Percentiles rank a stretch among this genome's conserved stretches.
Conservation (phyloP, 164 flowering plant species). For the Tetrastigma voinierianum region DNA sequence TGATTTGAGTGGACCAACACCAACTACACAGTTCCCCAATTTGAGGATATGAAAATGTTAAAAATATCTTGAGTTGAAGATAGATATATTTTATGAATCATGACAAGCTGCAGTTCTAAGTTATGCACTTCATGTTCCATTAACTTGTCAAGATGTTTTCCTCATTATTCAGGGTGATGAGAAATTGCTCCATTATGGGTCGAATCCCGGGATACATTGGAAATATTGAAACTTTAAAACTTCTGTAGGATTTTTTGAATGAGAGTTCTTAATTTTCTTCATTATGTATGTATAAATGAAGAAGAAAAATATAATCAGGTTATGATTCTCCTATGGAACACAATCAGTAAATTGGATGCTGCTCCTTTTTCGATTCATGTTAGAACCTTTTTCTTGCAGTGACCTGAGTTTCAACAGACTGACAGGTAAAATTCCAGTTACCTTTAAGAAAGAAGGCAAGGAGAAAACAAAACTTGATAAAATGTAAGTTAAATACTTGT, state of each 20-base stretch:
- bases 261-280: too few relatives aligned
- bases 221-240: slow-evolving; percentile 23
- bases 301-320: too few relatives aligned
- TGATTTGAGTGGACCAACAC: slow-evolving; percentile 56
- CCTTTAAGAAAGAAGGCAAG: too few relatives aligned
- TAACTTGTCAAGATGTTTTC: neutral
- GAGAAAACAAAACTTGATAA: too few relatives aligned
- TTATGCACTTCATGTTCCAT: neutral
- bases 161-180: slow-evolving; percentile 43
- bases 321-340: too few relatives aligned
- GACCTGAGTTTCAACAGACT: too few relatives aligned
- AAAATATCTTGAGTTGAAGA: slow-evolving; percentile 49
- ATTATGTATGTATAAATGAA: too few relatives aligned
- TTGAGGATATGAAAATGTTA: slow-evolving; percentile 38
- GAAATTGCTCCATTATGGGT: slow-evolving; percentile 68
- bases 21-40: slow-evolving; percentile 49
- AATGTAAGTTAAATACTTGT: too few relatives aligned
- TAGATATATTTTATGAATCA: neutral
- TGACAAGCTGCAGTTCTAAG: neutral
- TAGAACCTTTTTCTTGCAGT: neutral
- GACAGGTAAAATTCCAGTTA: too few relatives aligned
- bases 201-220: slow-evolving; percentile 58
- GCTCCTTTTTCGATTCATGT: neutral
- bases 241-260: slow-evolving; percentile 46
- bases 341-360: too few relatives aligned